Evolutionary conservation across 768 basidiomycete genomes (phyloP), one percentile per base, ranked within the genome.

Genomic region (Albatrellus ellisii): DNA sequence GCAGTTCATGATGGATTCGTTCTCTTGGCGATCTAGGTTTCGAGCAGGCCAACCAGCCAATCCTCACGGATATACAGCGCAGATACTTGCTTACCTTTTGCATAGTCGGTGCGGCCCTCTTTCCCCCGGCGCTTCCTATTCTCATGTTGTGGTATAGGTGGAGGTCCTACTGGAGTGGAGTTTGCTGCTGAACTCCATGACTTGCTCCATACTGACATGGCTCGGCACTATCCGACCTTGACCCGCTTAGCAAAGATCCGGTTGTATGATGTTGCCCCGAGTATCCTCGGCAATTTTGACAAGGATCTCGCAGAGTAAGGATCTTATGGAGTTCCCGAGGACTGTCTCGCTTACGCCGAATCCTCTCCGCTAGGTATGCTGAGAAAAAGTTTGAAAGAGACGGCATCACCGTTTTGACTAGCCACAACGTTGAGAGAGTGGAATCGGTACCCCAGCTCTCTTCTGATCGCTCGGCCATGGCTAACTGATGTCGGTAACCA

Each of bases 151-250:
- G 25, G 26, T 31, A 26, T 43, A 79, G 79, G 79, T n/a, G 79
- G 79, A 25, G 80, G 81, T 6, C 80, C 77, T 0, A 82, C 80
- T 8, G 83, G 84, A 10, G 78, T 87, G 33, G 87, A 89, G 58
- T 89, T 88, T 52, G 70, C 84, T 0, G 85, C 86, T 7, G 87
- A 89, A 56, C 56, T 90, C 36, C 76, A 85, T 50, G 86, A 90
- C 56, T 65, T 89, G 1, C 62, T 88, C 25, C 73, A 76, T 45
- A 64, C 71, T 4, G 86, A 90, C 46, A 67, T 86, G 22, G 53
- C 59, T 15, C 58, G 57, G 18, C 69, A 79, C 51, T 85, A 77
- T 54, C 79, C 84, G 2, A 56, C 64, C 3, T 69, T 90, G 7
- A 72, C 74, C 1, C 68, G 67, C 34, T 54, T 85, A 39, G 72